Evolutionary conservation across 2,329 filamentous ascomycete species (phyloP), one percentile per base, ranked within the genome.

Genomic region (Ramularia collo-cygni): DNA sequence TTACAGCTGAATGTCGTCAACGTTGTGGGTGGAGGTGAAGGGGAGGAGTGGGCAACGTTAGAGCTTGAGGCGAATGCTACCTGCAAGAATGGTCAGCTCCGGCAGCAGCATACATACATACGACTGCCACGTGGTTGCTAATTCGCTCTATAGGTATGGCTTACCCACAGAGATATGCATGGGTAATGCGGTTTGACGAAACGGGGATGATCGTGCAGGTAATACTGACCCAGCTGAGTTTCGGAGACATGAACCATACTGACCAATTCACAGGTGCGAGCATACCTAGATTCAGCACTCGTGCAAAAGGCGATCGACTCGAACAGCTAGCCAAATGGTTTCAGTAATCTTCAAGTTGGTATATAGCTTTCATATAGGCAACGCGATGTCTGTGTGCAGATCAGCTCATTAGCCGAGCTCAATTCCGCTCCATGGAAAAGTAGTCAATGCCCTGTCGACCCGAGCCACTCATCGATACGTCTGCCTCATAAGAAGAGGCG

Each of bases 51-150:
- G 55, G 54, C 55, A 2, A 41, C 47, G 0, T 37, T 56, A 4
- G 55, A 58, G 41, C 40, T 57, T n/a, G 50, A 50, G 24, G 54
- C 55, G 10, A 44, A 55, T 37, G 44, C 44, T 14, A 42, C 47
- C 3, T 57, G 54, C 46, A 52, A 53, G 50, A 57, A 57, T 38
- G 55, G 55, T n/a, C n/a, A n/a, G n/a, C 51, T 28, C 8, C 45
- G 38, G 14, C 21, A 14, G 15, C 24, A 28, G 16, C 14, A 39
- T 19, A 30, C 16, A 10, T 19, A 9, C 24, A 10, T n/a, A 2
- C 12, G 28, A 14, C 28, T 14, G 28, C 28, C 15, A 14, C 29
- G n/a, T 37, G 4, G 12, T 17, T 24, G 19, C 9, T 26, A 17
- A 27, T 51, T 48, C 47, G n/a, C n/a, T n/a, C n/a, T n/a, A n/a